Percentiles rank a stretch among this genome's conserved stretches.
These are phyloP conservation scores for Yarrowia galli DNA, from an alignment of 1,139 yeast species.

Conservation along the genomic window DNA sequence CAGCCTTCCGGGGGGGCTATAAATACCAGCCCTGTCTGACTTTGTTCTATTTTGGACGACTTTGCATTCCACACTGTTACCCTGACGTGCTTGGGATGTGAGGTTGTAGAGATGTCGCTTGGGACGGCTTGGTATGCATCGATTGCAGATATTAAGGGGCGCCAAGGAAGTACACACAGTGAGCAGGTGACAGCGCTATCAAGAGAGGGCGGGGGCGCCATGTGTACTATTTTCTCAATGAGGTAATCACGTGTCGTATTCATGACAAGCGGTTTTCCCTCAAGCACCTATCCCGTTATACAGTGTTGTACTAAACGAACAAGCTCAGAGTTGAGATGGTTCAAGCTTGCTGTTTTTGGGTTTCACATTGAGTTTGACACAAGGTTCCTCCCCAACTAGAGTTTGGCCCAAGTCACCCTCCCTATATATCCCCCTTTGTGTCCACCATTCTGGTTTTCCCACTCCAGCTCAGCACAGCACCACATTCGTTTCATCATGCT, in stretches of 20 bases:
- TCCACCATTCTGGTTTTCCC: background rate
- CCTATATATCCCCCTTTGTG: constrained; percentile 27
- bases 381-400: background rate
- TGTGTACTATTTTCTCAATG: background rate
- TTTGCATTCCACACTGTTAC: constrained; percentile 25
- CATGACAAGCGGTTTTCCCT: background rate
- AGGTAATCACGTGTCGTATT: background rate
- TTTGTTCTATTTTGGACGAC: constrained; percentile 26
- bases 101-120: background rate
- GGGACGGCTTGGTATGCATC: constrained; percentile 21
- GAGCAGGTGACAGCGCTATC: too few species aligned
- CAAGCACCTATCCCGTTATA: background rate
- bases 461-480: constrained; percentile 12
- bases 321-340: constrained; percentile 19
- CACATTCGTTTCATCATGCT: constrained; percentile 29
- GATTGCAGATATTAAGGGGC: constrained; percentile 25
- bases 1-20: constrained; percentile 7
- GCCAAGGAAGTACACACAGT: background rate
- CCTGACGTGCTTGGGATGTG: constrained; percentile 4
- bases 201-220: background rate
- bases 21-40: constrained; percentile 29
- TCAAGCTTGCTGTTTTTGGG: constrained; percentile 8
- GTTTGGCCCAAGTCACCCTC: constrained; percentile 9
- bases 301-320: constrained; percentile 1
- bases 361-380: background rate